Evolutionary conservation across 2,329 filamentous ascomycete species (phyloP), one percentile per base, ranked within the genome.

Genomic region (Metarhizium guizhouense): DNA sequence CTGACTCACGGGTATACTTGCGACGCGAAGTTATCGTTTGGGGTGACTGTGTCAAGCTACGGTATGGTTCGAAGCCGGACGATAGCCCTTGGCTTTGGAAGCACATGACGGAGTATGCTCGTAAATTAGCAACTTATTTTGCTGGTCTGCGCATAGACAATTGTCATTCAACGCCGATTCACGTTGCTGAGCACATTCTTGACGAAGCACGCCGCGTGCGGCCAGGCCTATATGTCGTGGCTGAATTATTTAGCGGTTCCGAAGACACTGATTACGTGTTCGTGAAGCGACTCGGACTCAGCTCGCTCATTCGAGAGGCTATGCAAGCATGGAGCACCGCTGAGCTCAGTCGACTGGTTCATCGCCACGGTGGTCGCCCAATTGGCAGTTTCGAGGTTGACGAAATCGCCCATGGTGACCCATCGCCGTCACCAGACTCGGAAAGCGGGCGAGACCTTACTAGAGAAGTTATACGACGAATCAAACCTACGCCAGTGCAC

Each of bases 311-410:
- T 62, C 85, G 94, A 57, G 94, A 99, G 72, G 93, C 93, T 11
- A 99, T 99, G 95, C 94, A 99, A 70, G 89, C 92, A 36, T 97
- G 93, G 93, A 93, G 88, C 67, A 96, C 94, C 1, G 89, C 83
- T 11, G 95, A 99, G 70, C 78, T 99, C 60, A 96, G 92, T 71
- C 81, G 92, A 49, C 79, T 99, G 38, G 92, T 99, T 11, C 95
- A 99, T 72, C 87, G 87, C 60, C 92, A 99, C 69, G 93, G 90
- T 36, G 94, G 94, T 42, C 84, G 90, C 30, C 94, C 95, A 0
- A 96, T 99, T 67, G 94, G 94, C 56, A 97, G 93, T 70, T 97
- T 99, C 65, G 92, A 97, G 66, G 81, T 95, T n/a, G 90, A 96
- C 63, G 88, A 95, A 60, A 82, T 92, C 13, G 84, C 86, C 8